Conservation (phyloP, 495 filamentous ascomycete genomes). For the Hyaloscypha finlandica region DNA sequence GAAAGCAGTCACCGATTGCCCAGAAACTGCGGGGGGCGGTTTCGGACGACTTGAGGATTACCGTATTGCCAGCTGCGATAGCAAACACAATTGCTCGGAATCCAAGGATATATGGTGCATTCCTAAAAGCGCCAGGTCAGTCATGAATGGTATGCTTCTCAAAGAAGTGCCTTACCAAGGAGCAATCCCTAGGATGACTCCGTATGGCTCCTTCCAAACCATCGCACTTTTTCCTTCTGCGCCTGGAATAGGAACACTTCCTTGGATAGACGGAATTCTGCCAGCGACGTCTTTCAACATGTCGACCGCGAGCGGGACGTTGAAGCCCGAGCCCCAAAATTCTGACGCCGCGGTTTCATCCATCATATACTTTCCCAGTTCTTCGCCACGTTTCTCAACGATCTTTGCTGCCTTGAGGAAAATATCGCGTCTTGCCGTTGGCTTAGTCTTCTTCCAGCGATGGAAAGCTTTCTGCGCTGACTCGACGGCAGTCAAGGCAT, state of each 20-base stretch:
- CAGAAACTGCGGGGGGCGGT: conserved; percentile 38
- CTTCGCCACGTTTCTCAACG: conserved; percentile 60
- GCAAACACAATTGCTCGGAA: conserved; percentile 69
- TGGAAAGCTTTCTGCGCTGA: conserved; percentile 69
- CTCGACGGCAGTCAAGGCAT: conserved; percentile 58
- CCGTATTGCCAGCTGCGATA: conserved; percentile 76
- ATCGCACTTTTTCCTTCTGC: conserved; percentile 61
- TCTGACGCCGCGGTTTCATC: conserved; percentile 65
- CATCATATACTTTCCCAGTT: conserved; percentile 60
- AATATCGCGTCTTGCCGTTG: conserved; percentile 66
- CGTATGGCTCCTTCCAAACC: conserved; percentile 76
- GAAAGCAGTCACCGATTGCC: conserved; percentile 67
- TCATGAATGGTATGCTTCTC: not conserved
- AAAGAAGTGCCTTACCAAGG: conserved; percentile 47
- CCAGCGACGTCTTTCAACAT: conserved; percentile 71
- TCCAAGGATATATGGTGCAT: conserved; percentile 71
- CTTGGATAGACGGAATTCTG: conserved; percentile 59
- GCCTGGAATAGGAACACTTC: conserved; percentile 56
- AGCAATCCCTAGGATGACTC: conserved; percentile 77
- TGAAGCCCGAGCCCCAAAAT: conserved; percentile 37
- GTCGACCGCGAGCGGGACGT: conserved; percentile 55
- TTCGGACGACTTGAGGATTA: conserved; percentile 75
- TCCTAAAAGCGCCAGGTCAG: conserved; percentile 45
- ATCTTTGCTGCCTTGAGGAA: conserved; percentile 74
- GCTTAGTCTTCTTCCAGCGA: conserved; percentile 65